Conservation (phyloP, 345 rosid species). For the Eucalyptus lansdowneana region DNA sequence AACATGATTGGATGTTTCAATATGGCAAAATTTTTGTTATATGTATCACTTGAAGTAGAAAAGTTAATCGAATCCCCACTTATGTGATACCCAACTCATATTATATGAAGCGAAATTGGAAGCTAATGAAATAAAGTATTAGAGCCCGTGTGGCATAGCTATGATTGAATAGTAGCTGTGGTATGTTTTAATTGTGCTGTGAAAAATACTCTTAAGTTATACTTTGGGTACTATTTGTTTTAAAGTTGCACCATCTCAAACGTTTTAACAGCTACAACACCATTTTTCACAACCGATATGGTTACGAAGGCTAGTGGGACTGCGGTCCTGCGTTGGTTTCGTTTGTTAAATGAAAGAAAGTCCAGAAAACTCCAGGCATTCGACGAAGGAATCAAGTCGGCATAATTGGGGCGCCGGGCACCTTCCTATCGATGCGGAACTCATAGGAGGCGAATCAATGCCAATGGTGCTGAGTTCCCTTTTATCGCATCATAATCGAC, state of each 20-base stretch:
- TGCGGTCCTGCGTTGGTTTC: background rate
- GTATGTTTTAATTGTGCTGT: background rate
- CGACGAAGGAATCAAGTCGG: background rate
- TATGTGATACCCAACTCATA: background rate
- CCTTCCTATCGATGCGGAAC: background rate
- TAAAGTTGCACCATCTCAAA: background rate
- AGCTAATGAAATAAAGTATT: background rate
- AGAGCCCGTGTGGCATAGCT: background rate
- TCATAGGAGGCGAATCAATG: background rate
- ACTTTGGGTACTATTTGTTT: background rate
- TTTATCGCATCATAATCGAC: background rate
- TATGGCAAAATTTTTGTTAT: background rate
- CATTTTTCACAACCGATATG: background rate
- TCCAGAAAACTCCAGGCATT: background rate
- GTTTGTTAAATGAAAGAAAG: no score
- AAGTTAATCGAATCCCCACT: background rate
- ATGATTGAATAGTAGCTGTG: no score
- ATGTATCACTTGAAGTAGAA: background rate
- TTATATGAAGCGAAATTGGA: background rate
- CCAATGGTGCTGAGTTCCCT: background rate
- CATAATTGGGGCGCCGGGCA: background rate
- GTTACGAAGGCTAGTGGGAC: background rate
- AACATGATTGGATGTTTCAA: background rate
- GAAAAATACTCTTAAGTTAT: background rate
- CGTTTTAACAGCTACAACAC: background rate